Conservation (phyloP, 805 yeast species). For the Candida chauliodis region DNA sequence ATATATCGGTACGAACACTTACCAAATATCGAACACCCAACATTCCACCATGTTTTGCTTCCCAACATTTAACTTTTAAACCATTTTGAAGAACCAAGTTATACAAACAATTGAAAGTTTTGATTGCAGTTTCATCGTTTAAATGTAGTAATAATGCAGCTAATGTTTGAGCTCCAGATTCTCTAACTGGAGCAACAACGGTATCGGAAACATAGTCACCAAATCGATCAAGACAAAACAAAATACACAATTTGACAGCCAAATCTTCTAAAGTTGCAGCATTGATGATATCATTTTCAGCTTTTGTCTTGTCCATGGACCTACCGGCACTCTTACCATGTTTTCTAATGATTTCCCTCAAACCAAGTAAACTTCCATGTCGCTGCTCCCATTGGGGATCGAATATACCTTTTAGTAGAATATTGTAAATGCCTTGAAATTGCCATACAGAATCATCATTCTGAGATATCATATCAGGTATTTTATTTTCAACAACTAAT, state of each 20-base stretch:
- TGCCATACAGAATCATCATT: slow-evolving; percentile 85
- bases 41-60: slow-evolving; percentile 98
- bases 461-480: slow-evolving; percentile 61
- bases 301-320: slow-evolving; percentile 54
- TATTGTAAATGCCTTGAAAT: slow-evolving; percentile 87
- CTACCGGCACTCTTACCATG: slow-evolving; percentile 89
- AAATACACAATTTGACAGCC: slow-evolving; percentile 76
- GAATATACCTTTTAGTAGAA: slow-evolving; percentile 73
- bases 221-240: slow-evolving; percentile 89
- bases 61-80: slow-evolving; percentile 68
- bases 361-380: slow-evolving; percentile 92
- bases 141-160: slow-evolving; percentile 86
- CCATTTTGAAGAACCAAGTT: slow-evolving; percentile 65
- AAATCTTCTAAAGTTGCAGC: slow-evolving; percentile 77
- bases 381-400: slow-evolving; percentile 90
- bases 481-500: slow-evolving; percentile 77
- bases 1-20: slow-evolving; percentile 78
- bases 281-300: slow-evolving; percentile 66
- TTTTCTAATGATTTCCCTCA: slow-evolving; percentile 76
- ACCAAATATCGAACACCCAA: slow-evolving; percentile 90
- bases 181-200: slow-evolving; percentile 97
- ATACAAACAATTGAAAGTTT: slow-evolving; percentile 63
- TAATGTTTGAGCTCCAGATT: slow-evolving; percentile 90
- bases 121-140: slow-evolving; percentile 51
- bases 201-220: slow-evolving; percentile 97